Percentiles rank a stretch among this genome's conserved stretches.
These are phyloP conservation scores for Eutrema heterophyllum DNA, from an alignment of 345 rosid genomes.

Conservation along the genomic window DNA sequence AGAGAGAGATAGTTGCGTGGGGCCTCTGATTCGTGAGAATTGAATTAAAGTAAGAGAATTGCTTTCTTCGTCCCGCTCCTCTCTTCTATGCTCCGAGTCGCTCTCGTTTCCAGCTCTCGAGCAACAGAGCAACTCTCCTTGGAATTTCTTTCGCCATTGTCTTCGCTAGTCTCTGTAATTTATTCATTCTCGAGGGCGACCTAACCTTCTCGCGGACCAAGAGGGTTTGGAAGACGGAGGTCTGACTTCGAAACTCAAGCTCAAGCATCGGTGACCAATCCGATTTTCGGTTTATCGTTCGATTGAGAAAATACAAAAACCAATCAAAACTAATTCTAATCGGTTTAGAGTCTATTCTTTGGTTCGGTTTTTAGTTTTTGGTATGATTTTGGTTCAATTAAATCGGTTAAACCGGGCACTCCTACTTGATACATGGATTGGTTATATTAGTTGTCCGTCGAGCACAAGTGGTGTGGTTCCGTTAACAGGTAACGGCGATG, in stretches of 20 bases:
- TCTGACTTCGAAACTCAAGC: not conserved
- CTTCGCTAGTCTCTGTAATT: slow-evolving; percentile 7
- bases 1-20: not conserved
- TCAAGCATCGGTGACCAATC: slow-evolving; percentile 6
- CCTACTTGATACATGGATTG: not conserved
- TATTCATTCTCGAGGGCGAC: slow-evolving; percentile 7
- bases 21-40: slow-evolving; percentile 31
- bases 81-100: slow-evolving; percentile 20
- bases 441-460: not conserved
- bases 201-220: not conserved
- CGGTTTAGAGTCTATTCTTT: not conserved
- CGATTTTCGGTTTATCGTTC: not conserved
- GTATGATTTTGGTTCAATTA: not conserved
- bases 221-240: not conserved
- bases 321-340: not conserved
- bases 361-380: not conserved
- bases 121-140: slow-evolving; percentile 2
- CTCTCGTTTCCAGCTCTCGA: slow-evolving; percentile 6
- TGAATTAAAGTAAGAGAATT: slow-evolving; percentile 16
- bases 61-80: slow-evolving; percentile 16
- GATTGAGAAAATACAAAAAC: too few relatives aligned
- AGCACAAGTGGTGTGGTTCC: slow-evolving; percentile 8
- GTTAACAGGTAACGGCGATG: slow-evolving; percentile 36
- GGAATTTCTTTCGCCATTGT: slow-evolving; percentile 16
- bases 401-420: not conserved